Evolutionary conservation across 2,329 filamentous ascomycete species (phyloP).

Genomic region (Colletotrichum sojae): DNA sequence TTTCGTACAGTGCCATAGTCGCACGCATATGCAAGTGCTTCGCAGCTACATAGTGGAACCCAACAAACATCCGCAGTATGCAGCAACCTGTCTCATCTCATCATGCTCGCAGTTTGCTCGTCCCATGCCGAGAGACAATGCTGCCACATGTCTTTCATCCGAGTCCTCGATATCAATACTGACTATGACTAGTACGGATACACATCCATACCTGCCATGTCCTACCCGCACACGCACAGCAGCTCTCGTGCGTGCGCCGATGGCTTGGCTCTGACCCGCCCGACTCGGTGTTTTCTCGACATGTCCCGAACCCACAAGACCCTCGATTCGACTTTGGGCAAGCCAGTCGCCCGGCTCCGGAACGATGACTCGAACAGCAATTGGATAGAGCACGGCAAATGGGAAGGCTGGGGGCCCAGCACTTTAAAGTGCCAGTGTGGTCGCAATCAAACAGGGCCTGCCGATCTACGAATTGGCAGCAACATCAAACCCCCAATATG

Average conservation of each 20-base stretch:
- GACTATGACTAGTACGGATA: neutral
- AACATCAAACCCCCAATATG: conserved; percentile 13
- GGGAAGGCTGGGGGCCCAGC: conserved; percentile 10
- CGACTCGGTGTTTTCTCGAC: conserved; percentile 19
- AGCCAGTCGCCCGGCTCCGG: conserved; percentile 9
- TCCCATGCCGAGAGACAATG: conserved; percentile 23
- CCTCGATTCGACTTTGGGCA: conserved; percentile 22
- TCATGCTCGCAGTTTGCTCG: conserved; percentile 8
- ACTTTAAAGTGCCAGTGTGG: conserved; percentile 18
- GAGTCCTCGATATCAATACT: conserved; percentile 6
- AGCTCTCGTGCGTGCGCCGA: conserved; percentile 12
- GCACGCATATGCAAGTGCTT: conserved; percentile 31
- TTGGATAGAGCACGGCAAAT: conserved; percentile 36
- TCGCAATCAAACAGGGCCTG: conserved; percentile 32
- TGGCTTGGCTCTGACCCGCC: conserved; percentile 25
- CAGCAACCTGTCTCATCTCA: neutral
- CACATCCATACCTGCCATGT: neutral
- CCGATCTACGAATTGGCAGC: conserved; percentile 31
- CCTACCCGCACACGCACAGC: neutral
- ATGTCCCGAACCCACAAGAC: conserved; percentile 20
- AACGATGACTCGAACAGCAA: conserved; percentile 31
- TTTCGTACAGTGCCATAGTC: conserved; percentile 17
- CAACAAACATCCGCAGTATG: neutral
- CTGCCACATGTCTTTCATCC: conserved; percentile 14
- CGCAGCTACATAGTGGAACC: neutral